Evolutionary conservation across 352 stramenopile species (phyloP), one percentile per base, ranked within the genome.

Genomic region (Globisporangium uncinulatum): DNA sequence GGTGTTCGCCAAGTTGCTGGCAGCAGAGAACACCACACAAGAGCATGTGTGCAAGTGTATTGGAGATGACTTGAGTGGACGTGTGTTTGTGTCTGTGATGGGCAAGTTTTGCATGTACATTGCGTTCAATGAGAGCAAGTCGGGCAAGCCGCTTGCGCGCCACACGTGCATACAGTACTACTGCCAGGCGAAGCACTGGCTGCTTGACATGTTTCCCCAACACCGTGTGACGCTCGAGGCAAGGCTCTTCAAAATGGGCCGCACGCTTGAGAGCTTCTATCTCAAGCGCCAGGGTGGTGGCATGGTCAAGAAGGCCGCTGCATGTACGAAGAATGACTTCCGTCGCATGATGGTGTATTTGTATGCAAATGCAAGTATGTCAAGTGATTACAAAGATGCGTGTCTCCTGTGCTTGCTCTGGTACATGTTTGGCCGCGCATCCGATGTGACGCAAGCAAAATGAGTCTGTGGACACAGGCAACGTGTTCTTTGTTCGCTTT

Each of bases 401-500:
- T 48, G 17, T 31, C 13, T 48, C 6, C 43, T 48, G 5, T 29
- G 43, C 3, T 19, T 48, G 15, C 43, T 48, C 0, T 48, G 43
- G 43, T 48, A 31, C 43, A 48, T 48, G 43, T 48, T n/a, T n/a
- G n/a, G n/a, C n/a, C n/a, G n/a, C n/a, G n/a, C n/a, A n/a, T n/a
- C n/a, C n/a, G n/a, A n/a, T 48, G 9, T 17, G n/a, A 4, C 17
- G 43, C 2, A 29, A 48, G 43, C 43, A 48, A 29, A 48, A 29
- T 42, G 37, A 17, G 37, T 4, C 37, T 13, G 37, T 42, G 37
- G 3, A 42, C 37, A 14, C 37, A 14, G 20, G n/a, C 1, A n/a
- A 48, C 29, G 43, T 48, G 43, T 48, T 31, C n/a, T 32, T 48
- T 48, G 43, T 48, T 6, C 43, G 17, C 43, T 48, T 48, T 48